phyloP scores from a whole-genome alignment of 1,139 yeast species.

The Martiniozyma asiatica region DNA sequence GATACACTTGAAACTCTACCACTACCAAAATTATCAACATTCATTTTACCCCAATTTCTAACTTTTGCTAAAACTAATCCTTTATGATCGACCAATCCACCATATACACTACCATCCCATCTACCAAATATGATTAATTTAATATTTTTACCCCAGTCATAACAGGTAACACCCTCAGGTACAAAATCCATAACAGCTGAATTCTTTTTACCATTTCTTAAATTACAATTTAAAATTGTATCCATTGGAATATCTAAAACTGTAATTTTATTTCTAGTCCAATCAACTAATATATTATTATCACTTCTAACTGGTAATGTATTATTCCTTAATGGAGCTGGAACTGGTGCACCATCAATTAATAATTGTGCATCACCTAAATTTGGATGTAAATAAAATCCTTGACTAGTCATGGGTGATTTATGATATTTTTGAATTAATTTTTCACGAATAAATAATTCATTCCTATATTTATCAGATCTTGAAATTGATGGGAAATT shows the following conservation, averaged over 20 bases:
- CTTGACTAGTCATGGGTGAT: conserved; percentile 27
- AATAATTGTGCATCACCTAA: conserved; percentile 1
- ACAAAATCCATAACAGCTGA: conserved; percentile 8
- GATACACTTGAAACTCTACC: conserved; percentile 27
- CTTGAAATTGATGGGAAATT: conserved; percentile 50
- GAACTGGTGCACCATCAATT: conserved; percentile 3
- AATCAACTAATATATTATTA: conserved; percentile 7
- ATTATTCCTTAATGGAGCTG: conserved; percentile 2
- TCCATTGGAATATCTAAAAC: conserved; percentile 9
- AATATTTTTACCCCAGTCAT: conserved; percentile 10
- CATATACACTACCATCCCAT: conserved; percentile 31
- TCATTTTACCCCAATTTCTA: conserved; percentile 23
- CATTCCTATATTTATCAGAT: conserved; percentile 42
- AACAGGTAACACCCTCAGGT: conserved; percentile 21
- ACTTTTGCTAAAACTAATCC: conserved; percentile 26
- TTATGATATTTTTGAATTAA: conserved; percentile 33
- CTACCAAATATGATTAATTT: conserved; percentile 31
- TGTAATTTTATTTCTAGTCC: conserved; percentile 9
- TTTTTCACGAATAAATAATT: conserved; percentile 33
- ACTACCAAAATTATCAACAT: conserved; percentile 9
- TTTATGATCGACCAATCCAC: conserved; percentile 26
- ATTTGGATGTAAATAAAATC: conserved; percentile 3
- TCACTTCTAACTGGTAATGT: conserved; percentile 3
- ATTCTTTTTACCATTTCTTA: conserved; percentile 8
- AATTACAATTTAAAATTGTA: conserved; percentile 7